A percentile compares a stretch with the other conserved stretches of the same genome.
These are phyloP conservation scores for Kodamaea laetipori DNA, from an alignment of 805 yeast genomes.

Conservation along the genomic window DNA sequence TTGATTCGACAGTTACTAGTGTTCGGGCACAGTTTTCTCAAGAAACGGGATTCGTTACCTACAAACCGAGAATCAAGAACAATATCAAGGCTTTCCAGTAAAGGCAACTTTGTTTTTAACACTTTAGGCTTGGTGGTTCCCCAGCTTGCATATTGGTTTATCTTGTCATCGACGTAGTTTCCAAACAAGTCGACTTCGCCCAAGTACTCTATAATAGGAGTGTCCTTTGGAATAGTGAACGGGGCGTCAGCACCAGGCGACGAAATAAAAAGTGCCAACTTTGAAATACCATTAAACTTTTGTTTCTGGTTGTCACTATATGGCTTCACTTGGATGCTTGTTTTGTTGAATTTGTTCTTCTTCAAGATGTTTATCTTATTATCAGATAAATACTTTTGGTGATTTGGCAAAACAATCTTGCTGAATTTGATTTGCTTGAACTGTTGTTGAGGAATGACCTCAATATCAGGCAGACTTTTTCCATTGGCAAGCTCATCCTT, in stretches of 20 bases:
- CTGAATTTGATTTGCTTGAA: conserved; percentile 34
- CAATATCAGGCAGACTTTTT: conserved; percentile 12
- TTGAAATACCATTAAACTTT: conserved; percentile 68
- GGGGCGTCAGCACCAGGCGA: conserved; percentile 16
- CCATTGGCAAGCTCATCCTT: conserved; percentile 10
- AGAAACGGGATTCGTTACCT: conserved; percentile 75
- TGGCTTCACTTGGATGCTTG: conserved; percentile 52
- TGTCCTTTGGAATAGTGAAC: conserved; percentile 43
- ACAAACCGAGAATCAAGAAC: conserved; percentile 76
- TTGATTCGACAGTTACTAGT: conserved; percentile 71
- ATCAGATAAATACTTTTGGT: conserved; percentile 32
- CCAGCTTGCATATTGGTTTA: conserved; percentile 76
- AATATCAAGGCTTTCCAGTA: conserved; percentile 52
- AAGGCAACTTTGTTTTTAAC: conserved; percentile 23
- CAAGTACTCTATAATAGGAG: conserved; percentile 58
- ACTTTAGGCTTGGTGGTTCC: conserved; percentile 60
- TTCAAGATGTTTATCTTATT: conserved; percentile 31
- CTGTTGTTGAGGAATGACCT: conserved; percentile 27
- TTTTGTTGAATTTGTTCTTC: conserved; percentile 25
- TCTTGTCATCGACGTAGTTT: conserved; percentile 61
- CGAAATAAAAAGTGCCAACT: conserved; percentile 58
- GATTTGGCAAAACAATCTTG: conserved; percentile 35
- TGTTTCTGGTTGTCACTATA: conserved; percentile 59
- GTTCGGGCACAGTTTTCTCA: conserved; percentile 65
- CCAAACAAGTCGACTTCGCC: conserved; percentile 74